A percentile compares a stretch with the other conserved stretches of the same genome.
Conservation (phyloP, 805 yeast species). For the Saccharomycopsis fodiens region DNA sequence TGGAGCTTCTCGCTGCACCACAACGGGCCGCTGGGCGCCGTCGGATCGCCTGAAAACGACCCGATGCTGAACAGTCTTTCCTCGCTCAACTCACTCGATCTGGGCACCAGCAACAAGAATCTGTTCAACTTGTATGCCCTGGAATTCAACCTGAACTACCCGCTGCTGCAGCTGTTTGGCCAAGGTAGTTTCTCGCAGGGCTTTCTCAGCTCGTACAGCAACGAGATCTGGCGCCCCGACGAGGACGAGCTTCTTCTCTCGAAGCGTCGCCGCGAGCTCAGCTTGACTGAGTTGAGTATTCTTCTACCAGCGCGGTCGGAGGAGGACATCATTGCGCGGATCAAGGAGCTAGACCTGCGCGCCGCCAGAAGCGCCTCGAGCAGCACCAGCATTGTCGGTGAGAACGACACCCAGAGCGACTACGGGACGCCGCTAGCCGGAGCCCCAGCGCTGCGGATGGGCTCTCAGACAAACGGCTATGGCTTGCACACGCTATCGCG, state of each 20-base stretch:
- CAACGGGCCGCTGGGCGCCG: background rate
- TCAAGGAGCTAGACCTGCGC: slow-evolving; percentile 36
- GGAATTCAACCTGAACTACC: slow-evolving; percentile 13
- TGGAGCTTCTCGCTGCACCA: background rate
- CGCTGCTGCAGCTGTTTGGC: slow-evolving; percentile 1
- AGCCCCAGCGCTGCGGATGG: background rate
- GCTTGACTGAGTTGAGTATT: slow-evolving; percentile 66
- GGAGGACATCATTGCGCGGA: slow-evolving; percentile 61
- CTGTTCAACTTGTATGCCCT: slow-evolving; percentile 16
- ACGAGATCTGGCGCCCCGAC: slow-evolving; percentile 41
- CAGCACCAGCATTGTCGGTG: slow-evolving; percentile 6
- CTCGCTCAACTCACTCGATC: slow-evolving; percentile 13
- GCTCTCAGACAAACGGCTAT: slow-evolving; percentile 4
- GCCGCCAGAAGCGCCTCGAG: background rate
- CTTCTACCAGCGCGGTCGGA: slow-evolving; percentile 68
- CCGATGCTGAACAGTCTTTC: slow-evolving; percentile 15
- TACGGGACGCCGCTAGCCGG: background rate
- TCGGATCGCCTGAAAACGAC: slow-evolving; percentile 10
- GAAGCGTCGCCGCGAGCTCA: slow-evolving; percentile 48
- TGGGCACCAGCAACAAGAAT: slow-evolving; percentile 9
- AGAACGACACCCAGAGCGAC: slow-evolving; percentile 1
- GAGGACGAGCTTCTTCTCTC: slow-evolving; percentile 63
- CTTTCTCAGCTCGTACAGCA: background rate
- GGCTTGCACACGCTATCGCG: slow-evolving; percentile 17
- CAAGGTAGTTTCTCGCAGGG: slow-evolving; percentile 3